Base-by-base conservation (phyloP, 2,329 filamentous ascomycete genomes). In the Pyricularia sp. region DNA sequence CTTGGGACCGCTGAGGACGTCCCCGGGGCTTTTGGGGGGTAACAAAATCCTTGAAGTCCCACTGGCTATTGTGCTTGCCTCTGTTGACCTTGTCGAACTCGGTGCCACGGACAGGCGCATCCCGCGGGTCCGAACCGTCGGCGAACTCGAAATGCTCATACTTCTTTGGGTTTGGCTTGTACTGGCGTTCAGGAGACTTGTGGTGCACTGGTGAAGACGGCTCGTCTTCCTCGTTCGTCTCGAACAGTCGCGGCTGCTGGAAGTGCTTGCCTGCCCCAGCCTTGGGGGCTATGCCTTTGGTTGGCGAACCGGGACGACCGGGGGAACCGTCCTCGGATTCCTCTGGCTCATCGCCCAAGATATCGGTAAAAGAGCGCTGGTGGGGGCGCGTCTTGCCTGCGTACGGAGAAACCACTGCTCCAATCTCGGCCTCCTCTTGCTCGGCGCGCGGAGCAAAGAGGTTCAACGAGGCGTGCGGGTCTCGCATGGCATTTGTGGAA, bases 121-220 rank as follows among this genome's bases (percentile, higher is more conserved):
- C 83, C 70, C 81, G 78, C 20, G 81, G 80, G 69, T 87, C 84
- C 25, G 81, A 85, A 67, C 88, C 88, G 72, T 93, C 89, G 69
- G 85, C 88, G 76, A 97, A 91, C 70, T 93, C 90, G 76, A 97
- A 97, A 79, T 98, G 94, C 70, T 90, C 84, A 81, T 89, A 97
- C 79, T 93, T 96, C 76, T 88, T 88, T 2, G 92, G 86, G 77
- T 95, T 87, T 7, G 91, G 89, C 75, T 90, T 84, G 75, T 85
- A 84, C 72, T 79, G 80, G 68, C 79, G 80, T 59, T 83, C 81
- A 30, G 77, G 74, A 31, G 79, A 78, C 69, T 78, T 77, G 64
- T 75, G 72, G 55, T 79, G 77, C 65, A 82, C 79, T 58, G 81
- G 81, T 31, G 77, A 80, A 72, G 83, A 77, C 72, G 78, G 76